Conservation (phyloP, 2,329 filamentous ascomycete genomes). For the Pseudogymnoascus sp. region DNA sequence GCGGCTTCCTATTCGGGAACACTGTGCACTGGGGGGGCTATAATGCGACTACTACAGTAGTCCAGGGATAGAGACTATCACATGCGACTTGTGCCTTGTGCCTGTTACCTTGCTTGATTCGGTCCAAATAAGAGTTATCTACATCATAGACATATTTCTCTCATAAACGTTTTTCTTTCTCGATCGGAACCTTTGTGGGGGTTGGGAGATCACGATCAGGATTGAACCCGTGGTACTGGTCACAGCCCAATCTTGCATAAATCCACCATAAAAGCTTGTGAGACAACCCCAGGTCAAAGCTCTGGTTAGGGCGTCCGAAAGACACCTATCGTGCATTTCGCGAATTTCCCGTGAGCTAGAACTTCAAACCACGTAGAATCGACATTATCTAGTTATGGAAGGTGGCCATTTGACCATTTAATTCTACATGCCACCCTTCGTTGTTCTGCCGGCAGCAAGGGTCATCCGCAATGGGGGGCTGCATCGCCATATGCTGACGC, state of each 20-base stretch:
- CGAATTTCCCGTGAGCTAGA: background rate
- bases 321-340: background rate
- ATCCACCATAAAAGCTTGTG: slow-evolving; percentile 6
- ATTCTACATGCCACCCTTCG: slow-evolving; percentile 7
- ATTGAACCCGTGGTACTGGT: slow-evolving; percentile 3
- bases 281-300: background rate
- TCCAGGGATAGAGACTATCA: background rate
- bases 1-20: slow-evolving; percentile 3
- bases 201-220: background rate
- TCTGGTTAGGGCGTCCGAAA: background rate
- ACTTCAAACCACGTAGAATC: background rate
- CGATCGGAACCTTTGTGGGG: background rate
- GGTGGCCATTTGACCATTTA: slow-evolving; percentile 1
- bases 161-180: background rate
- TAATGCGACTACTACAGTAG: background rate
- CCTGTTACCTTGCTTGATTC: background rate
- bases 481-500: background rate
- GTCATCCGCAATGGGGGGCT: background rate
- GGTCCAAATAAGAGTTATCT: background rate
- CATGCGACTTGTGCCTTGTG: background rate
- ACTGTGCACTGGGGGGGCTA: background rate
- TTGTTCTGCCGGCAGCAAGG: slow-evolving; percentile 3
- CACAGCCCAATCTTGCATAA: background rate
- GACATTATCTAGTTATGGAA: background rate
- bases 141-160: background rate